Evolutionary conservation across 164 flowering plant species (phyloP).

Genomic region (Vitis amurensis): DNA sequence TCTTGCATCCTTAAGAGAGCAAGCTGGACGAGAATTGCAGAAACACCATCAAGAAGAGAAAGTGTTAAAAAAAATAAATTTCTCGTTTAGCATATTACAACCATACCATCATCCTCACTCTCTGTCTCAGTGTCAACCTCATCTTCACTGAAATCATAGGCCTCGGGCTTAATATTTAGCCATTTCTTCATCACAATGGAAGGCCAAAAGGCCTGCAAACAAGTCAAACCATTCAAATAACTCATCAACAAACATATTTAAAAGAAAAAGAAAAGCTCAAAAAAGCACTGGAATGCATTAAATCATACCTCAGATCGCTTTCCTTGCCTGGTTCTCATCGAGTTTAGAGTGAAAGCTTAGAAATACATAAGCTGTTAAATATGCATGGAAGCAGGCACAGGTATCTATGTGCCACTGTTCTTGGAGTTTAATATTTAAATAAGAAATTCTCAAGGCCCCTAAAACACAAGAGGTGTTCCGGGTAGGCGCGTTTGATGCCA

Average conservation of each 20-base stretch:
- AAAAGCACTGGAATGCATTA: background rate
- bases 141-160: slow-evolving; percentile 88
- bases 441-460: slow-evolving; percentile 6
- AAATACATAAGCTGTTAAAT: slow-evolving; percentile 4
- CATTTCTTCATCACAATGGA: slow-evolving; percentile 96
- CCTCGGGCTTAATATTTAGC: slow-evolving; percentile 87
- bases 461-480: slow-evolving; percentile 9
- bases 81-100: background rate
- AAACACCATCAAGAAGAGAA: slow-evolving; percentile 18
- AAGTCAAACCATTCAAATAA: background rate
- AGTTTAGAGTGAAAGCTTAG: background rate
- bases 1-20: slow-evolving; percentile 51
- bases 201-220: slow-evolving; percentile 82
- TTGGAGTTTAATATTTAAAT: slow-evolving; percentile 10
- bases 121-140: slow-evolving; percentile 87
- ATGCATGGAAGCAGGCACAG: slow-evolving; percentile 6
- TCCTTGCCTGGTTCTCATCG: slow-evolving; percentile 57
- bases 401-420: slow-evolving; percentile 1
- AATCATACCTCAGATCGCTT: slow-evolving; percentile 69
- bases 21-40: slow-evolving; percentile 38
- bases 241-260: background rate
- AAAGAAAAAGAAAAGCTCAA: background rate
- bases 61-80: slow-evolving; percentile 1
- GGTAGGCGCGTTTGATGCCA: slow-evolving; percentile 20
- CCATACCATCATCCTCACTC: slow-evolving; percentile 90